Base-by-base conservation (phyloP, 345 rosid species). In the Tarenaya hassleriana region DNA sequence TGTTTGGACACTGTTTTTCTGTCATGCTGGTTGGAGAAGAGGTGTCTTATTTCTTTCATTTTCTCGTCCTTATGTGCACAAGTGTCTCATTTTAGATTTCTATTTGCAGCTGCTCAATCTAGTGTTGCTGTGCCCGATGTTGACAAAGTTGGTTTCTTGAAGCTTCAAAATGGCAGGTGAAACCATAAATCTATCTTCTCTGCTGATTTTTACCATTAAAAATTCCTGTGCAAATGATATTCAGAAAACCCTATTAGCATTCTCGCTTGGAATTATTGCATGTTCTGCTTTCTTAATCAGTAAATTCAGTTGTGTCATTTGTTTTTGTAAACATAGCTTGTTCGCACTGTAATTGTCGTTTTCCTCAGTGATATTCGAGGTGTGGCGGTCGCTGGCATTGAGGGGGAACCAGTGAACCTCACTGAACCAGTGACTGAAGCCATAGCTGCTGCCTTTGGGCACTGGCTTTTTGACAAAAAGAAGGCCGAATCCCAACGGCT, bases 91-190 rank as follows among this genome's bases (percentile, higher is more conserved):
- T 71, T 55, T 49, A 42, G 10, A 14, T 7, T 51, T 69, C 12
- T 0, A 41, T 34, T 75, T 69, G 71, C 86, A 88, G 95, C 86
- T 69, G 66, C 83, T 66, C 41, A 74, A 19, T 74, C 87, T 49
- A 63, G 80, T 56, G 67, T 79, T 48, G 66, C 84, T 33, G 69
- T 63, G 42, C 86, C 84, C 11, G 58, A 75, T 62, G 69, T 82
- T 57, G 82, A 75, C 57, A 82, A 75, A 63, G 72, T 13, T 52
- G 84, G 81, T 62, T 83, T 92, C 69, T 54, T 83, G 52, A 92
- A 88, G 74, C 96, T 92, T 76, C 96, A 92, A 66, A 92, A 88
- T 81, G 98, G 98, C 68, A 88, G 96, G 98, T 84, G 64, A 41
- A 55, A 18, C 41, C 29, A 16, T 39, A 24, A 56, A 8, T 48